Conservation (phyloP, 495 filamentous ascomycete species). For the Evansstolkia leycettana region DNA sequence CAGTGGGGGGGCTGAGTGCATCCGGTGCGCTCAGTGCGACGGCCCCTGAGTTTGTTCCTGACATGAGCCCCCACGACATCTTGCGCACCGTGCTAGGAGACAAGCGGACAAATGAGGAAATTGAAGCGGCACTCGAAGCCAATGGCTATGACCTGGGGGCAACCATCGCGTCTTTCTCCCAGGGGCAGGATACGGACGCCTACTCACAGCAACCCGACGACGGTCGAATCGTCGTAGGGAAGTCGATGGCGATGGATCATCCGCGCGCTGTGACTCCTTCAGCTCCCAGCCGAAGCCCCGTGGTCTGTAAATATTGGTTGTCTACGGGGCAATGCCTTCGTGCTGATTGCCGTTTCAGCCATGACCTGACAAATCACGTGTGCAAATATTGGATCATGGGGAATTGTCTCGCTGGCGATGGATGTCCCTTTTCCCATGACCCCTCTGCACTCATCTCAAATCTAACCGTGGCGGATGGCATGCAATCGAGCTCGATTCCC, state of each 20-base stretch:
- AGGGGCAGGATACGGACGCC: slow-evolving; percentile 28
- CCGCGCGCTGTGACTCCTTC: slow-evolving; percentile 61
- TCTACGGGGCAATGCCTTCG: slow-evolving; percentile 85
- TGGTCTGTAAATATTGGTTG: slow-evolving; percentile 94
- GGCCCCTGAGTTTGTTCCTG: slow-evolving; percentile 68
- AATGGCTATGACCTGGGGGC: slow-evolving; percentile 89
- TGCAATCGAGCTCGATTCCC: slow-evolving; percentile 26
- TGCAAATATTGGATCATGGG: slow-evolving; percentile 99
- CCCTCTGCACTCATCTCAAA: slow-evolving; percentile 66
- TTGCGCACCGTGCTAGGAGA: slow-evolving; percentile 88
- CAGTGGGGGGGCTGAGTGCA: slow-evolving; percentile 46
- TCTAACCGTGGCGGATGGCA: slow-evolving; percentile 50
- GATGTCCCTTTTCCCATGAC: slow-evolving; percentile 96
- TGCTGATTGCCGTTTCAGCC: slow-evolving; percentile 93
- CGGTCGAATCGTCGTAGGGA: slow-evolving; percentile 64
- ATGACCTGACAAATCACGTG: slow-evolving; percentile 87
- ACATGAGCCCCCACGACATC: slow-evolving; percentile 99
- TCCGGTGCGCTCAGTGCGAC: slow-evolving; percentile 62
- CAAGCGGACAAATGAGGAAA: slow-evolving; percentile 82
- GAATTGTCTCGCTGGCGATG: slow-evolving; percentile 87
- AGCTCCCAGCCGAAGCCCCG: slow-evolving; percentile 57
- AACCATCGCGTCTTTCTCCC: slow-evolving; percentile 78
- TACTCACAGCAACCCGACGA: slow-evolving; percentile 23
- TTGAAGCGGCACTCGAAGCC: slow-evolving; percentile 74
- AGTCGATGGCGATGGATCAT: slow-evolving; percentile 70